Conservation (phyloP, 2,329 filamentous ascomycete genomes). For the Aspergillus pseudonomiae region DNA sequence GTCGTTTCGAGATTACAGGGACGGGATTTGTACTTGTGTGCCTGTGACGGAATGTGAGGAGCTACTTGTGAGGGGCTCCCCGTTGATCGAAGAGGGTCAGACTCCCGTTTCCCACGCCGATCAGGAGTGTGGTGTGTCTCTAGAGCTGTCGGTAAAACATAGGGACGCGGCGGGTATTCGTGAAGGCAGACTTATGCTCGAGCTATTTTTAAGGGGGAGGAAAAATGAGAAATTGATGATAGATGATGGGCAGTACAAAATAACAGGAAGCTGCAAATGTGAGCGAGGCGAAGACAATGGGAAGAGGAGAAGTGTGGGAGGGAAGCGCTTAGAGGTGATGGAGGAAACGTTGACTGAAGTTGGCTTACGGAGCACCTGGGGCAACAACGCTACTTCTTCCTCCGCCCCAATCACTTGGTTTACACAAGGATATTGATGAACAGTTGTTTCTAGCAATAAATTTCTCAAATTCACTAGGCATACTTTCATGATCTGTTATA, state of each 20-base stretch:
- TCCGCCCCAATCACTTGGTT: background rate
- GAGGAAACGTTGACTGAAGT: conserved; percentile 5
- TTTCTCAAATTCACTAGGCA: background rate
- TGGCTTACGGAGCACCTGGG: conserved; percentile 1
- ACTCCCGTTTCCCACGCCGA: conserved; percentile 17
- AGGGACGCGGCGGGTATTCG: background rate
- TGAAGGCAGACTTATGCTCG: background rate
- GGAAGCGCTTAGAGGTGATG: conserved; percentile 14
- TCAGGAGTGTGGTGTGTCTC: conserved; percentile 11
- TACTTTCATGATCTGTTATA: background rate
- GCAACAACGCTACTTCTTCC: background rate
- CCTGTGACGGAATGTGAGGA: conserved; percentile 6
- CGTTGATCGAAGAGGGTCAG: conserved; percentile 19
- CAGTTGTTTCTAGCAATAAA: background rate
- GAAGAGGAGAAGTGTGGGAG: conserved; percentile 17
- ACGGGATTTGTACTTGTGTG: conserved; percentile 1
- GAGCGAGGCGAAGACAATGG: conserved; percentile 14
- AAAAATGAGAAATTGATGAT: conserved; percentile 1
- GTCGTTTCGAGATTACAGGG: conserved; percentile 7
- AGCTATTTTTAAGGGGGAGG: background rate
- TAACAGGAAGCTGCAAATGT: background rate
- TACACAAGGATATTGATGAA: background rate
- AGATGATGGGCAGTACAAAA: background rate
- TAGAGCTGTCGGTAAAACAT: conserved; percentile 12
- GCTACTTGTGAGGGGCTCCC: conserved; percentile 10